These are phyloP conservation scores for Penicillium samsonianum DNA, from an alignment of 495 filamentous ascomycete species.

Conservation along the genomic window DNA sequence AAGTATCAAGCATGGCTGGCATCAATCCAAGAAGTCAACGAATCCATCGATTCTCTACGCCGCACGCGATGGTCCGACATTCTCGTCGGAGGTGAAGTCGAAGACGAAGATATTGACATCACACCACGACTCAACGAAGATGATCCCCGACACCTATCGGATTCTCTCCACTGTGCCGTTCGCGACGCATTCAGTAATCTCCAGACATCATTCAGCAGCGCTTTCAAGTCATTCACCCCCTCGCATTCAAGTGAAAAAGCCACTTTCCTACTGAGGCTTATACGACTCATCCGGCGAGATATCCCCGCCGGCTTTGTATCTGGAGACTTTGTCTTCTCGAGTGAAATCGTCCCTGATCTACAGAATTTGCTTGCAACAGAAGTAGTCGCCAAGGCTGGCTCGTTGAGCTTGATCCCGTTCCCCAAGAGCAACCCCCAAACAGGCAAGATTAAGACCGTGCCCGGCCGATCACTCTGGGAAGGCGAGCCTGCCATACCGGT, in stretches of 20 bases:
- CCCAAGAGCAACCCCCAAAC: slow-evolving; percentile 12
- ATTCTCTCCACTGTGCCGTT: slow-evolving; percentile 60
- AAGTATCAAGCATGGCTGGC: slow-evolving; percentile 69
- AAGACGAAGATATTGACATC: slow-evolving; percentile 62
- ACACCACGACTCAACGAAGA: slow-evolving; percentile 66
- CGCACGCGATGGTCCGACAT: slow-evolving; percentile 75
- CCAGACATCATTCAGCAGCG: slow-evolving; percentile 51
- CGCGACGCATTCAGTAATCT: slow-evolving; percentile 59
- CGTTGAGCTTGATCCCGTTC: slow-evolving; percentile 17
- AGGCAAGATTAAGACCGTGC: slow-evolving; percentile 26
- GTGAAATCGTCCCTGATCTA: slow-evolving; percentile 54
- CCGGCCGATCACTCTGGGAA: slow-evolving; percentile 71
- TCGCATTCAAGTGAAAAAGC: slow-evolving; percentile 55
- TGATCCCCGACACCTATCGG: slow-evolving; percentile 66
- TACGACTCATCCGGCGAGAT: slow-evolving; percentile 71
- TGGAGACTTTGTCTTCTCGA: slow-evolving; percentile 40
- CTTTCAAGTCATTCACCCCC: slow-evolving; percentile 45
- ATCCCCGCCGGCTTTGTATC: slow-evolving; percentile 53
- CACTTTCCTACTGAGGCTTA: slow-evolving; percentile 70
- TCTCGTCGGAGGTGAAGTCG: slow-evolving; percentile 72
- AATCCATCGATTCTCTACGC: slow-evolving; percentile 65
- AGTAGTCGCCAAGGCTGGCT: slow-evolving; percentile 23
- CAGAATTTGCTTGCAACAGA: slow-evolving; percentile 54
- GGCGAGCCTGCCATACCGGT: slow-evolving; percentile 71
- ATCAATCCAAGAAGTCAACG: slow-evolving; percentile 59